Conservation (phyloP, 1,284 basidiomycete species). For the Pterulicium gracile region DNA sequence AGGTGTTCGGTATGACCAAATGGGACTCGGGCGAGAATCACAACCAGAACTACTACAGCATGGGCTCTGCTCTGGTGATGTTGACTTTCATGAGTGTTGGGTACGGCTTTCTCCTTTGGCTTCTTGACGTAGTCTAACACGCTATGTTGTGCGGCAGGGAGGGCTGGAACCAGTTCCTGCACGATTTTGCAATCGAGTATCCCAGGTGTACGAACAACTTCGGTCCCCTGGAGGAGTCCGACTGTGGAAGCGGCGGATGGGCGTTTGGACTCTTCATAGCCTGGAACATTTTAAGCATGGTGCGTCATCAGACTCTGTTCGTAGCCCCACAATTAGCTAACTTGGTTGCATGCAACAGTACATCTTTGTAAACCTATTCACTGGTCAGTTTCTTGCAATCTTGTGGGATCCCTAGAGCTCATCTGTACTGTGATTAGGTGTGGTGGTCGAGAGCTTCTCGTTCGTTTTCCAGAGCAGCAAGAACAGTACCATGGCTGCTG, state of each 20-base stretch:
- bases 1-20: slow-evolving; percentile 91
- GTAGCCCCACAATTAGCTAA: slow-evolving; percentile 8
- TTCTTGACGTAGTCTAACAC: slow-evolving; percentile 2
- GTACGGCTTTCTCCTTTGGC: slow-evolving; percentile 22
- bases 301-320: slow-evolving; percentile 24
- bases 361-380: slow-evolving; percentile 93
- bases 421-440: slow-evolving; percentile 35
- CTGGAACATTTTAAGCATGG: slow-evolving; percentile 97
- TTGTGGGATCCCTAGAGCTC: slow-evolving; percentile 4
- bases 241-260: slow-evolving; percentile 86
- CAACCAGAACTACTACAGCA: slow-evolving; percentile 74
- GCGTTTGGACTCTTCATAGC: slow-evolving; percentile 86
- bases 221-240: slow-evolving; percentile 44
- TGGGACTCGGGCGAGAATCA: slow-evolving; percentile 67
- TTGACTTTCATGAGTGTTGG: slow-evolving; percentile 70
- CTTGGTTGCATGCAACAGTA: slow-evolving; percentile 48
- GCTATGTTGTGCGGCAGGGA: slow-evolving; percentile 39
- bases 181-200: slow-evolving; percentile 75
- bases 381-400: slow-evolving; percentile 35
- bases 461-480: slow-evolving; percentile 87
- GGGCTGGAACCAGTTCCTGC: slow-evolving; percentile 94
- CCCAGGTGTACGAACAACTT: slow-evolving; percentile 75
- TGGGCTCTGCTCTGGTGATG: slow-evolving; percentile 82
- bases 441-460: slow-evolving; percentile 94
- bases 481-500: slow-evolving; percentile 69